Conservation (phyloP, 495 filamentous ascomycete genomes). For the Corynascus novoguineensis region DNA sequence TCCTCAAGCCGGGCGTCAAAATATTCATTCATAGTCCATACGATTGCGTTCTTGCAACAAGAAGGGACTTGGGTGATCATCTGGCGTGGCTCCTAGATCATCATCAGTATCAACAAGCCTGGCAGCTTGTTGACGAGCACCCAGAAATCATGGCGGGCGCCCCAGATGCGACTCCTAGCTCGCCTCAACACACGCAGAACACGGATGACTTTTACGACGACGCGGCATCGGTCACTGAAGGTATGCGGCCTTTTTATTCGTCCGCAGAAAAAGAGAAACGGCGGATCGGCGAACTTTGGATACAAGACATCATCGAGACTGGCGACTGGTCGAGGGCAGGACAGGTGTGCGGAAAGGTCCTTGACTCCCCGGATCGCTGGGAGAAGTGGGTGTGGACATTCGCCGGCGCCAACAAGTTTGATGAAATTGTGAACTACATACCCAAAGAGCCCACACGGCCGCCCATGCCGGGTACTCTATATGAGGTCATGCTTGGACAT, state of each 20-base stretch:
- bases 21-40: constrained; percentile 96
- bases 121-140: constrained; percentile 80
- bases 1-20: constrained; percentile 67
- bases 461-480: constrained; percentile 73
- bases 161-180: constrained; percentile 35
- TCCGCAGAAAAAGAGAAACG: constrained; percentile 84
- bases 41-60: constrained; percentile 83
- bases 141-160: constrained; percentile 59
- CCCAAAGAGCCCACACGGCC: constrained; percentile 69
- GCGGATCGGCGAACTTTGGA: constrained; percentile 86
- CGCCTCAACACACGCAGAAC: constrained; percentile 44
- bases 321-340: constrained; percentile 74
- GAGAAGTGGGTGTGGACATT: constrained; percentile 93
- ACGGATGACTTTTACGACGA: constrained; percentile 80
- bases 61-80: constrained; percentile 77
- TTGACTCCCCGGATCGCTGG: constrained; percentile 75
- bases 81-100: constrained; percentile 77
- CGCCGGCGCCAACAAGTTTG: constrained; percentile 72
- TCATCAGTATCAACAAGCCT: constrained; percentile 73
- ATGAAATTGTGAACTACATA: constrained; percentile 82
- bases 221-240: constrained; percentile 55
- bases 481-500: constrained; percentile 78
- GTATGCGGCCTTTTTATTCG: constrained; percentile 49
- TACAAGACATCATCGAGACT: constrained; percentile 70
- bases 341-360: constrained; percentile 68